Percentiles rank a stretch among this genome's conserved stretches.
These are phyloP conservation scores for Elaphomyces granulatus DNA, from an alignment of 495 filamentous ascomycete species.

Conservation along the genomic window DNA sequence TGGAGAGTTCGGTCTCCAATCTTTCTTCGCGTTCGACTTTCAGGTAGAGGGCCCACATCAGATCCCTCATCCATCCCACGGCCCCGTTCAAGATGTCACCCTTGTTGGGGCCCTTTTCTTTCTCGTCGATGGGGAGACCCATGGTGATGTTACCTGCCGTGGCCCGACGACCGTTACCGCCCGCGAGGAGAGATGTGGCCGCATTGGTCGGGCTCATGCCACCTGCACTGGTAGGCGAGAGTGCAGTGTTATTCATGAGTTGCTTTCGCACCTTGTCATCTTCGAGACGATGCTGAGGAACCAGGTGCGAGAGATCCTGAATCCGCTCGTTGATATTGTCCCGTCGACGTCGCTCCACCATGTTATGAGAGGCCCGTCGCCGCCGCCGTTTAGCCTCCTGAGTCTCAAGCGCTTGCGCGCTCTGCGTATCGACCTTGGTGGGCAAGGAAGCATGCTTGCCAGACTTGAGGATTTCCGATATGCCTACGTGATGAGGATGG, in stretches of 20 bases:
- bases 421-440: constrained; percentile 48
- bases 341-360: constrained; percentile 83
- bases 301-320: constrained; percentile 85
- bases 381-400: constrained; percentile 89
- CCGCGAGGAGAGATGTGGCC: constrained; percentile 73
- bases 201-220: constrained; percentile 55
- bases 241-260: constrained; percentile 72
- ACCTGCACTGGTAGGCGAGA: constrained; percentile 63
- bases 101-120: constrained; percentile 98
- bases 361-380: constrained; percentile 86
- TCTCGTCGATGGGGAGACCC: constrained; percentile 84
- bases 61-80: constrained; percentile 89
- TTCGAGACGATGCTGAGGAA: constrained; percentile 83
- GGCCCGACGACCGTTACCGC: constrained; percentile 68
- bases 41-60: constrained; percentile 88
- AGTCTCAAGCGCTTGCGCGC: constrained; percentile 43
- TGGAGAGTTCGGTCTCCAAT: constrained; percentile 54
- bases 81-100: constrained; percentile 96
- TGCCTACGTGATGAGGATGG: constrained; percentile 44
- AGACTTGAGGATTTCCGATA: constrained; percentile 54
- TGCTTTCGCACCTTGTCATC: constrained; percentile 96
- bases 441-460: constrained; percentile 58
- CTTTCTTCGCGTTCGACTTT: constrained; percentile 83
- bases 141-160: constrained; percentile 76
- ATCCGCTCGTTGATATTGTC: constrained; percentile 99